phyloP scores from a whole-genome alignment of 345 rosid species.

The Turritis glabra region DNA sequence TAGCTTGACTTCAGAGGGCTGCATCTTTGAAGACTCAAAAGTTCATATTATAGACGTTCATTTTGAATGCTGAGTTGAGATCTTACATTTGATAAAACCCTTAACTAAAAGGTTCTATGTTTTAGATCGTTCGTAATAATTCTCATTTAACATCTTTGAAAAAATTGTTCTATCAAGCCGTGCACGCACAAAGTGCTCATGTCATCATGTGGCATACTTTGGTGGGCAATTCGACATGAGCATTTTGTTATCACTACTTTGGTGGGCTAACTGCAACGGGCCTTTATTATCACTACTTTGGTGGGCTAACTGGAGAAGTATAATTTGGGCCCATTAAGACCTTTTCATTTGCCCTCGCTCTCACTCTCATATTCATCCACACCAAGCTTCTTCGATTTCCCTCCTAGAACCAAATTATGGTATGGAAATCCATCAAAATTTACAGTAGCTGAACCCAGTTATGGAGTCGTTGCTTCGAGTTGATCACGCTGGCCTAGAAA shows the following conservation, averaged over 20 bases:
- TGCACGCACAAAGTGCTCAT: too few relatives aligned
- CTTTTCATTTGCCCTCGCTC: not conserved
- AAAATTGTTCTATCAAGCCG: too few relatives aligned
- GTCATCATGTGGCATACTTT: too few relatives aligned
- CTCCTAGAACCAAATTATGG: not conserved
- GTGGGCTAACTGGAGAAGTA: not conserved
- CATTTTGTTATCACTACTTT: not conserved
- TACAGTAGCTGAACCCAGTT: conserved; percentile 32
- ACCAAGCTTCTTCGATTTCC: conserved; percentile 6
- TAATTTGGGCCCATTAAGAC: not conserved
- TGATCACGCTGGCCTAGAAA: conserved; percentile 39
- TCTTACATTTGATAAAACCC: not conserved
- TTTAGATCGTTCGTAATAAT: too few relatives aligned
- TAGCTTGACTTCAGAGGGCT: conserved; percentile 8
- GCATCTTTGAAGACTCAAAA: conserved; percentile 7
- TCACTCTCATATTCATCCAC: not conserved
- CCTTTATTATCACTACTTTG: not conserved
- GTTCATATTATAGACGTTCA: not conserved
- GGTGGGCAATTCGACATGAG: too few relatives aligned
- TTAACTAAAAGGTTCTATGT: not conserved
- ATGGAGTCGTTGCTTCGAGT: conserved; percentile 38
- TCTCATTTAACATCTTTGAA: too few relatives aligned
- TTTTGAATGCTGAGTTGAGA: conserved; percentile 66
- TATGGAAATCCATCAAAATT: not conserved
- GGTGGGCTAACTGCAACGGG: not conserved